phyloP scores from a whole-genome alignment of 345 rosid species.

The Boechera divaricarpa region DNA sequence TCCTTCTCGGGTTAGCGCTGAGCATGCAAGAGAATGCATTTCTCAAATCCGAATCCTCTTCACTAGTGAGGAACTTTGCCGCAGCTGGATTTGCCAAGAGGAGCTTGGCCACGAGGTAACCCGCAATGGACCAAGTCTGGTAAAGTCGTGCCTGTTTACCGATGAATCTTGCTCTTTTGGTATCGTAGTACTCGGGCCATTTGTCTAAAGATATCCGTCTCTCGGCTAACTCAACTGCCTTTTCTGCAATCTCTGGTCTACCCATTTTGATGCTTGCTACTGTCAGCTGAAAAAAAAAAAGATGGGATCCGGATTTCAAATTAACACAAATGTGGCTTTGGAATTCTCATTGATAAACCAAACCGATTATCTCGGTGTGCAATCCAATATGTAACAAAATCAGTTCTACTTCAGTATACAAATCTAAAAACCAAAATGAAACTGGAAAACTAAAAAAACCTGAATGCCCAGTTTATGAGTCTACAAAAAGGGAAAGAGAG shows the following conservation, averaged over 20 bases:
- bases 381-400: too few relatives aligned
- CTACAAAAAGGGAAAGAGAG: not conserved
- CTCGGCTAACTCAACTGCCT: constrained; percentile 75
- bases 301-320: not conserved
- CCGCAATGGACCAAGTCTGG: constrained; percentile 95
- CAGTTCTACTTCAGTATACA: not conserved
- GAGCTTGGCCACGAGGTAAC: constrained; percentile 85
- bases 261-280: constrained; percentile 90
- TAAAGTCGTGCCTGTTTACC: constrained; percentile 86
- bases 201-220: constrained; percentile 69
- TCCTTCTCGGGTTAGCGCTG: constrained; percentile 72
- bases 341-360: constrained; percentile 6
- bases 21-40: constrained; percentile 70
- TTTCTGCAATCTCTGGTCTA: constrained; percentile 82
- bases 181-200: constrained; percentile 96
- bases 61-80: constrained; percentile 60
- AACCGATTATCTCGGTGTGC: not conserved
- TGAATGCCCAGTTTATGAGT: not conserved
- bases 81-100: constrained; percentile 73
- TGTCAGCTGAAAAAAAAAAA: constrained; percentile 59
- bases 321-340: not conserved
- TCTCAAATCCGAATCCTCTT: constrained; percentile 76
- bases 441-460: not conserved
- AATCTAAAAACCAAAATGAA: not conserved
- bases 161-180: constrained; percentile 73